Base-by-base conservation (phyloP, 441 rosid species). In the Gossypium schwendimanii region DNA sequence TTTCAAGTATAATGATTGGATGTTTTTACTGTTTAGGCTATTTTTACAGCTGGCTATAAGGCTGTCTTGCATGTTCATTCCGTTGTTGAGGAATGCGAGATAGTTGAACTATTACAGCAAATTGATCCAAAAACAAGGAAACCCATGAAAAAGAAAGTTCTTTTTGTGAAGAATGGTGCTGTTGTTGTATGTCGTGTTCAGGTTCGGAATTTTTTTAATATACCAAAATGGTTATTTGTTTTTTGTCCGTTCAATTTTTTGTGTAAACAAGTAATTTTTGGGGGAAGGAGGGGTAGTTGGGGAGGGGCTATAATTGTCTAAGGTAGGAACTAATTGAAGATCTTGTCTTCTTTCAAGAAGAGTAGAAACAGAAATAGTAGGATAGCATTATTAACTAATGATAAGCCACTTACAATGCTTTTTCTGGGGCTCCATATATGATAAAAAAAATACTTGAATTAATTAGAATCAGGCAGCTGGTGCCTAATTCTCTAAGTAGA, bases 21-120 rank as follows among this genome's bases (percentile, higher is more conserved):
- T 52, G 57, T 52, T 52, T 39, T 15, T 52, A 52, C 23, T 52
- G 20, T 52, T 52, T 17, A 52, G 57, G 97, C 95, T 59, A 94
- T 94, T 74, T 92, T 94, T 73, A 92, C 98, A 0, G 96, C 98
- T 63, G 98, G 98, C 72, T 91, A 92, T 81, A 93, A 89, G 81
- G 99, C 98, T 76, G 83, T 95, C 59, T 79, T 95, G 72, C 98
- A 95, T 77, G 80, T 95, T 77, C 99, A 95, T 78, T 75, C 99
- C 10, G 88, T 91, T 63, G 97, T 90, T 10, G 99, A 95, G 87
- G 99, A 94, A 70, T 92, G 98, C 63, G 99, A 94, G 84, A 92
- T 92, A 71, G 86, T 91, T 64, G 88, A 92, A 76, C 79, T 94
- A 77, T 71, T 83, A 39, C 86, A 88, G 69, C 96, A 92, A 77